phyloP scores from a whole-genome alignment of 345 rosid genomes.

The Arabidopsis suecica region DNA sequence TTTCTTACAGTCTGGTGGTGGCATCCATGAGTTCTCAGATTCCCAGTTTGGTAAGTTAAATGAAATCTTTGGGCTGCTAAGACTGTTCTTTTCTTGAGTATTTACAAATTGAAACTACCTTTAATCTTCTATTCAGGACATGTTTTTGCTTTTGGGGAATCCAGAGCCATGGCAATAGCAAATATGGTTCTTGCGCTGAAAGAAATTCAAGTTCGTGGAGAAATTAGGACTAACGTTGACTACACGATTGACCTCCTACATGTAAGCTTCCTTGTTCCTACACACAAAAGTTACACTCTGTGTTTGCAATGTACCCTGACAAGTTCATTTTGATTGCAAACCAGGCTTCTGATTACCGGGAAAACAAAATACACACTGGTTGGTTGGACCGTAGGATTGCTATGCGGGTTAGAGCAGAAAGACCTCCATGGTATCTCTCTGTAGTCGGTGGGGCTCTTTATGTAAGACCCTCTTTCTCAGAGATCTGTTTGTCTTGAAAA shows the following conservation, averaged over 20 bases:
- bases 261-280: slow-evolving; percentile 54
- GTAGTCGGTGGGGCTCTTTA: slow-evolving; percentile 95
- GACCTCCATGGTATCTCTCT: slow-evolving; percentile 99
- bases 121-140: slow-evolving; percentile 61
- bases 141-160: slow-evolving; percentile 95
- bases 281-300: slow-evolving; percentile 19
- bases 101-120: slow-evolving; percentile 15
- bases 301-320: slow-evolving; percentile 28
- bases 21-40: slow-evolving; percentile 99
- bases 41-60: slow-evolving; percentile 90
- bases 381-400: slow-evolving; percentile 99
- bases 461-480: slow-evolving; percentile 56
- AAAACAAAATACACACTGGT: slow-evolving; percentile 96
- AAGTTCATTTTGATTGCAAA: slow-evolving; percentile 35
- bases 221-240: slow-evolving; percentile 94
- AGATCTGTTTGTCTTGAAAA: slow-evolving; percentile 5
- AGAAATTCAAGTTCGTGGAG: slow-evolving; percentile 98
- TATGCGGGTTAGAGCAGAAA: slow-evolving; percentile 98
- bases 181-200: slow-evolving; percentile 99
- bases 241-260: slow-evolving; percentile 95
- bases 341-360: slow-evolving; percentile 95
- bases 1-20: slow-evolving; percentile 92
- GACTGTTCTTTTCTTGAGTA: slow-evolving; percentile 18
- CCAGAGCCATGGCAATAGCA: slow-evolving; percentile 96
- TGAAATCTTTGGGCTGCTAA: slow-evolving; percentile 3